Percentiles rank a stretch among this genome's conserved stretches.
Conservation (phyloP, 331 rosid genomes). For the Stylosanthes scabra region DNA sequence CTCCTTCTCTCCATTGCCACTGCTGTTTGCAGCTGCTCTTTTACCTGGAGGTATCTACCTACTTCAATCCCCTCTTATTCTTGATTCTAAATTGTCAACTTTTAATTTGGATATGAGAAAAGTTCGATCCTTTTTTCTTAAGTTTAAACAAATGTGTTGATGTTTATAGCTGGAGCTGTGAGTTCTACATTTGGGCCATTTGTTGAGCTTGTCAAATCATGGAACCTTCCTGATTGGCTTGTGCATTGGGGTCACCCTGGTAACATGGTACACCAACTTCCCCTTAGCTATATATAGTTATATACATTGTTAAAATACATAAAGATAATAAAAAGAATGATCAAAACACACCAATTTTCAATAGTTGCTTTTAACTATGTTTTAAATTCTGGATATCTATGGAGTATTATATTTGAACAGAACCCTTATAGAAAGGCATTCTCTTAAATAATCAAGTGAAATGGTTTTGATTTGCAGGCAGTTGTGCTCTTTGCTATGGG, state of each 20-base stretch:
- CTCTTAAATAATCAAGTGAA: not conserved
- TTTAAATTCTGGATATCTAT: not conserved
- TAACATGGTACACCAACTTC: constrained; percentile 62
- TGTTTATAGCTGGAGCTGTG: constrained; percentile 63
- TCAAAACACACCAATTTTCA: too few relatives aligned
- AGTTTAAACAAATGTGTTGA: not conserved
- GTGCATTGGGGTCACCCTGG: constrained; percentile 99
- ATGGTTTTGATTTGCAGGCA: constrained; percentile 57
- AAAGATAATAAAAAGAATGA: too few relatives aligned
- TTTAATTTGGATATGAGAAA: not conserved
- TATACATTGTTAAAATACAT: not conserved
- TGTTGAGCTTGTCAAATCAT: constrained; percentile 77
- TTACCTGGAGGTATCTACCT: constrained; percentile 79
- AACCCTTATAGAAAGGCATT: not conserved
- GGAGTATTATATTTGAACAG: not conserved
- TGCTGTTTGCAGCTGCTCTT: constrained; percentile 63
- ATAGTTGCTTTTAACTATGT: too few relatives aligned
- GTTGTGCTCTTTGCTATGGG: constrained; percentile 99
- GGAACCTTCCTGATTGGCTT: constrained; percentile 86
- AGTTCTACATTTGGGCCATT: constrained; percentile 69
- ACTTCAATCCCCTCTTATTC: not conserved
- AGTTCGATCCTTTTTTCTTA: not conserved
- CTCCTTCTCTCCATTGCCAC: constrained; percentile 77
- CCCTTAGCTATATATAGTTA: not conserved
- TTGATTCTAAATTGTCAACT: not conserved